Evolutionary conservation across 257 asterid genomes (phyloP).

Genomic region (Petrea volubilis): DNA sequence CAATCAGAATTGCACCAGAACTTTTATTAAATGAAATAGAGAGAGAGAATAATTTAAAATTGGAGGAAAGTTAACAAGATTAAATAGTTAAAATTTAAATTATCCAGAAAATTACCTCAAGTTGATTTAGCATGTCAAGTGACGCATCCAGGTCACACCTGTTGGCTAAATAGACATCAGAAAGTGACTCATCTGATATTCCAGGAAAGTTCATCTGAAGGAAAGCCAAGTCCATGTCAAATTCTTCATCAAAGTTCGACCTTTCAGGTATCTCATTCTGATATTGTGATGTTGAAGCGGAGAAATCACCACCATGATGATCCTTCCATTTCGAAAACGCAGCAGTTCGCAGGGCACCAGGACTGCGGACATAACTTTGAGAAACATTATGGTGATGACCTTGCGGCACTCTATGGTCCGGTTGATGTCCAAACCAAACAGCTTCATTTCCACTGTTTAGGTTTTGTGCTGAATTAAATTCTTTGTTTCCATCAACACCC

Average conservation of each 20-base stretch:
- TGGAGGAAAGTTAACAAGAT: not conserved
- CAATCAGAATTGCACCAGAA: not conserved
- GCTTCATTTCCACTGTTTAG: conserved; percentile 39
- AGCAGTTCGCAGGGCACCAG: conserved; percentile 31
- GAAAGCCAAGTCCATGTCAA: conserved; percentile 62
- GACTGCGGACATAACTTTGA: conserved; percentile 27
- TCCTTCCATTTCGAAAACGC: conserved; percentile 39
- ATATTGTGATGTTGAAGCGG: conserved; percentile 55
- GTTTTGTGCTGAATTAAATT: conserved; percentile 29
- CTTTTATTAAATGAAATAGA: not conserved
- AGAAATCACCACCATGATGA: conserved; percentile 34
- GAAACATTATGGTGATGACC: conserved; percentile 27
- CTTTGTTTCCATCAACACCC: conserved; percentile 36
- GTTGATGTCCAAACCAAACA: conserved; percentile 42
- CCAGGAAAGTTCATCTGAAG: conserved; percentile 80
- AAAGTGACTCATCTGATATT: conserved; percentile 70
- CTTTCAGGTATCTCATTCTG: conserved; percentile 39
- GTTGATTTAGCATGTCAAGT: conserved; percentile 76
- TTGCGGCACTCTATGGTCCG: conserved; percentile 32
- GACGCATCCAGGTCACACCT: conserved; percentile 63
- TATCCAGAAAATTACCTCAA: conserved; percentile 54
- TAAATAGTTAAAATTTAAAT: not conserved
- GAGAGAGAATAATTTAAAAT: not conserved
- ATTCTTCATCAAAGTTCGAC: conserved; percentile 43
- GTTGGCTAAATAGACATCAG: conserved; percentile 69